A percentile compares a stretch with the other conserved stretches of the same genome.
phyloP scores from a whole-genome alignment of 2,329 filamentous ascomycete genomes.

The Penicillium capsulatum region DNA sequence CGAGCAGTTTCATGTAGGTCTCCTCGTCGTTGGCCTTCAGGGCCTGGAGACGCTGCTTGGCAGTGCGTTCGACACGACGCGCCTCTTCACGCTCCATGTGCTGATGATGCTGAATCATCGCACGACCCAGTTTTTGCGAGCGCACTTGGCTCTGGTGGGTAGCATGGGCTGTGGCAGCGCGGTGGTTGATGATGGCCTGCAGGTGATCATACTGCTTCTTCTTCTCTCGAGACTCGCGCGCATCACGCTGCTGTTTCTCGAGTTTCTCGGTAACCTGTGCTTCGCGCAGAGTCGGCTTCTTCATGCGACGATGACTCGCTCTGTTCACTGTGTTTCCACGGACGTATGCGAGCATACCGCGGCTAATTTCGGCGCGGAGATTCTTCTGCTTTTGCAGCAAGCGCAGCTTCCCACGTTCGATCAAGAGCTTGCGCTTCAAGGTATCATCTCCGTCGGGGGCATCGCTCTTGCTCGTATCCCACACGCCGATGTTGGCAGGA shows the following conservation, averaged over 20 bases:
- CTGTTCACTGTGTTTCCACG: constrained; percentile 98
- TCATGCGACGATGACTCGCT: constrained; percentile 82
- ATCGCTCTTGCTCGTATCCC: constrained; percentile 70
- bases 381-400: constrained; percentile 84
- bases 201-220: constrained; percentile 95
- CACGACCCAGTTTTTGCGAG: constrained; percentile 77
- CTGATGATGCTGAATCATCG: constrained; percentile 86
- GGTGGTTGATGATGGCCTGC: constrained; percentile 77
- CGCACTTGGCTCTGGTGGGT: constrained; percentile 67
- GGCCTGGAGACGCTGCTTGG: constrained; percentile 98
- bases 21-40: constrained; percentile 99
- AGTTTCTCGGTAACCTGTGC: constrained; percentile 97
- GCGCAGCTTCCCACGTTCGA: constrained; percentile 89
- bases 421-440: constrained; percentile 82
- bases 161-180: constrained; percentile 68
- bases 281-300: constrained; percentile 94
- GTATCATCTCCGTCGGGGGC: constrained; percentile 69
- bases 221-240: constrained; percentile 92
- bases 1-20: constrained; percentile 94
- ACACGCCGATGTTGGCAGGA: constrained; percentile 79
- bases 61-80: constrained; percentile 94
- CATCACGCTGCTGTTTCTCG: constrained; percentile 97
- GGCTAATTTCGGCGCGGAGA: constrained; percentile 79
- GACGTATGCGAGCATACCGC: constrained; percentile 91
- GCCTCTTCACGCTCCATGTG: constrained; percentile 99